Percentiles rank a stretch among this genome's conserved stretches.
Evolutionary conservation across 108 stramenopile species (phyloP).

Genomic region (Nitzschia inconspicua): DNA sequence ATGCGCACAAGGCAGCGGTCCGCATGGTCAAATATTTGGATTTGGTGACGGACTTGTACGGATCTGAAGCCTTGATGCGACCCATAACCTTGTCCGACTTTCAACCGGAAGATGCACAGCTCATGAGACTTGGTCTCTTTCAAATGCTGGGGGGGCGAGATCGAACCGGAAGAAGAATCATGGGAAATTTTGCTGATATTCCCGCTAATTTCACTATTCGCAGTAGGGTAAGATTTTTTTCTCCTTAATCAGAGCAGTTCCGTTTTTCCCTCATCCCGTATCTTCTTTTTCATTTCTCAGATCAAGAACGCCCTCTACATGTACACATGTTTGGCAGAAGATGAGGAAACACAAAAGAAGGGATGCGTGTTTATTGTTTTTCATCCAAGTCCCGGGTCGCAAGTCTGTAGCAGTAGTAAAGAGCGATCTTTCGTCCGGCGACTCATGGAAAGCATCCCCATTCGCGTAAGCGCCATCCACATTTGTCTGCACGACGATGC

Average conservation of each 20-base stretch:
- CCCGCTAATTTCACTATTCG: background rate
- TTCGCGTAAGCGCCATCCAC: background rate
- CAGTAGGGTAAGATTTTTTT: background rate
- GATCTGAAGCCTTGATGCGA: background rate
- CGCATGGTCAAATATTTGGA: constrained; percentile 31
- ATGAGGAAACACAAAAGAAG: constrained; percentile 12
- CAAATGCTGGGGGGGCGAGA: background rate
- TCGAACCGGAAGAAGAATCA: constrained; percentile 1
- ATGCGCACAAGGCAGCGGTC: constrained; percentile 17
- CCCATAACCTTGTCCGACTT: constrained; percentile 1
- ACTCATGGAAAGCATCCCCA: background rate
- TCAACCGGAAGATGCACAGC: background rate
- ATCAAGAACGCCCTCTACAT: background rate
- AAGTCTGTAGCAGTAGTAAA: no score
- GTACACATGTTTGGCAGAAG: background rate
- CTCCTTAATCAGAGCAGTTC: background rate
- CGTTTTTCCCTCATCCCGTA: background rate
- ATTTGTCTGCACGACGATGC: background rate
- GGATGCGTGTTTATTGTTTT: constrained; percentile 7
- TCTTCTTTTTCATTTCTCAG: background rate
- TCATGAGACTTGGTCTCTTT: no score
- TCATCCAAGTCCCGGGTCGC: no score
- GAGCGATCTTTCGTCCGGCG: background rate
- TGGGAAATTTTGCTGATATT: background rate
- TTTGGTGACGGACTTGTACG: background rate